These are phyloP conservation scores for Tagetes erecta DNA, from an alignment of 129 eudicot species.

Conservation along the genomic window DNA sequence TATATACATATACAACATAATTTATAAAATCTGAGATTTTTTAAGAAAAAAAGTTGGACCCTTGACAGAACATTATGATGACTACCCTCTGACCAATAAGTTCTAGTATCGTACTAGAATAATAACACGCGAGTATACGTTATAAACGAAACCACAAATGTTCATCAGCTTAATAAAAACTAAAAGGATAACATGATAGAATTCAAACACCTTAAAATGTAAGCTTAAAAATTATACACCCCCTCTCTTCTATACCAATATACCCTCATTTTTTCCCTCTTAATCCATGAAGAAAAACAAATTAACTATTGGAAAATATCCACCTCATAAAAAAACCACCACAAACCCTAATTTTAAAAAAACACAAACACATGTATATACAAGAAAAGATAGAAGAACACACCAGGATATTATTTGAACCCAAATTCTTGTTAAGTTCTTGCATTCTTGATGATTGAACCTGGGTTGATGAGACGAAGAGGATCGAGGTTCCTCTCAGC, in stretches of 20 bases:
- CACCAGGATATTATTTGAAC: conserved; percentile 30
- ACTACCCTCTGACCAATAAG: too few relatives aligned
- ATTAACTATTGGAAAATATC: conserved; percentile 14
- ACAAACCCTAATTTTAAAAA: conserved; percentile 15
- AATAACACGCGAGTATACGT: not conserved
- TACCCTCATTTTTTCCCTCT: conserved; percentile 45
- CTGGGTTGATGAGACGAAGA: conserved; percentile 44
- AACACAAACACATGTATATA: conserved; percentile 37
- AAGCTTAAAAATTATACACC: conserved; percentile 32
- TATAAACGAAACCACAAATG: not conserved
- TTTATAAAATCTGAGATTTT: too few relatives aligned
- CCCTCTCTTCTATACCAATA: conserved; percentile 55
- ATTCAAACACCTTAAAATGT: conserved; percentile 22
- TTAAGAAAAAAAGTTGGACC: too few relatives aligned
- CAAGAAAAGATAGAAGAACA: conserved; percentile 43
- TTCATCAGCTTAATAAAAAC: not conserved
- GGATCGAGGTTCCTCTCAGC: conserved; percentile 99
- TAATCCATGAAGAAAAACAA: conserved; percentile 24
- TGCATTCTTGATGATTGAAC: conserved; percentile 39
- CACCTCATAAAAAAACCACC: conserved; percentile 23
- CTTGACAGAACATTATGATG: too few relatives aligned
- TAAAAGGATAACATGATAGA: conserved; percentile 11
- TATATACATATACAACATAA: too few relatives aligned
- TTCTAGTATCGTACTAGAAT: too few relatives aligned
- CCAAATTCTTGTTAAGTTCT: conserved; percentile 33